Conservation (phyloP, 441 rosid species). For the Brassica hybrid region DNA sequence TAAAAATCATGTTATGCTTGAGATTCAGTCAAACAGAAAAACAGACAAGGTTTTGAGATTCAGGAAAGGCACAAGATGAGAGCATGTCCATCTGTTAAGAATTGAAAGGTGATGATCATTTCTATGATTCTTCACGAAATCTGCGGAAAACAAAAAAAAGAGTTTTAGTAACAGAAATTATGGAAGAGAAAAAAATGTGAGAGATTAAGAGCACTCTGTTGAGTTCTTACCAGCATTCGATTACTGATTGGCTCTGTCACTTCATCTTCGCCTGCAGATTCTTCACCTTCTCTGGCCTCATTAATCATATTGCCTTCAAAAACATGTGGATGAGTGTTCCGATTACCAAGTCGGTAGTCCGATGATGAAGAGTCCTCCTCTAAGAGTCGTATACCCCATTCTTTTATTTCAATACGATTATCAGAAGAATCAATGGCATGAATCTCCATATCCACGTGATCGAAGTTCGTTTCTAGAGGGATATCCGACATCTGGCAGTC, state of each 20-base stretch:
- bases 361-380: not conserved
- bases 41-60: too few relatives aligned
- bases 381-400: not conserved
- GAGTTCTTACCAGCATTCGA: not conserved
- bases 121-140: not conserved
- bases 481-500: not conserved
- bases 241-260: not conserved
- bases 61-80: too few relatives aligned
- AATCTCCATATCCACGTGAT: not conserved
- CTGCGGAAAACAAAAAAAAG: not conserved
- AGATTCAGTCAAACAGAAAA: too few relatives aligned
- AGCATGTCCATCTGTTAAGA: too few relatives aligned
- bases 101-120: too few relatives aligned
- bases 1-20: too few relatives aligned
- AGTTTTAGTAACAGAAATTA: not conserved
- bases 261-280: not conserved
- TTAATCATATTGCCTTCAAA: not conserved
- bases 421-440: not conserved
- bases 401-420: not conserved
- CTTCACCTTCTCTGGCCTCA: not conserved
- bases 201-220: not conserved
- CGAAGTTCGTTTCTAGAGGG: not conserved
- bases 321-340: not conserved
- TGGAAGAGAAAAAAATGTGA: not conserved
- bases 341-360: not conserved